Conservation (phyloP, 306 rosid species). For the Senna siamea region DNA sequence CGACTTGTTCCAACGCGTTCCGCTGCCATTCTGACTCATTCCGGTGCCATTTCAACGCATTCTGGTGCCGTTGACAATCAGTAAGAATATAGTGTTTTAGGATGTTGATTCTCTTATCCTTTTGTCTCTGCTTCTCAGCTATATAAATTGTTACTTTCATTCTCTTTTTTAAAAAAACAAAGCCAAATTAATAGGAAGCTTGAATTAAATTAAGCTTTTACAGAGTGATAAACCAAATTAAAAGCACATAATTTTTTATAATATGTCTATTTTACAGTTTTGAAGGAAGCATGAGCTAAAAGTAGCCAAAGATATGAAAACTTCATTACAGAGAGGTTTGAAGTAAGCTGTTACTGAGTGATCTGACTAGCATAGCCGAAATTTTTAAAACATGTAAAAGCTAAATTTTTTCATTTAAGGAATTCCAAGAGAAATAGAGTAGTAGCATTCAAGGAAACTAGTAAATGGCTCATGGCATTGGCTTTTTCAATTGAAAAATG, state of each 20-base stretch:
- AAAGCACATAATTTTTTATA: neutral
- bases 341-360: constrained; percentile 7
- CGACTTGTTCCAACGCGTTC: too few relatives aligned
- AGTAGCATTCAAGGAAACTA: neutral
- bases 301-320: neutral
- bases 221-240: neutral
- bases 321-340: neutral
- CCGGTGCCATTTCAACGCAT: too few relatives aligned
- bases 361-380: constrained; percentile 2
- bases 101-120: constrained; percentile 1
- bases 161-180: neutral
- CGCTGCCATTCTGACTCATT: too few relatives aligned
- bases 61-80: too few relatives aligned
- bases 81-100: neutral
- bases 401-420: constrained; percentile 2
- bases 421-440: neutral
- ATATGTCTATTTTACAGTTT: neutral
- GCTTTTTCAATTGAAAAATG: too few relatives aligned
- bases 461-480: neutral
- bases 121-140: neutral
- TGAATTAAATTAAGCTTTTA: too few relatives aligned
- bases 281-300: neutral
- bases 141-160: neutral
- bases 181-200: too few relatives aligned
- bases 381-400: neutral